A percentile compares a stretch with the other conserved stretches of the same genome.
These are phyloP conservation scores for Clonostachys rosea DNA, from an alignment of 2,329 filamentous ascomycete genomes.

Conservation along the genomic window DNA sequence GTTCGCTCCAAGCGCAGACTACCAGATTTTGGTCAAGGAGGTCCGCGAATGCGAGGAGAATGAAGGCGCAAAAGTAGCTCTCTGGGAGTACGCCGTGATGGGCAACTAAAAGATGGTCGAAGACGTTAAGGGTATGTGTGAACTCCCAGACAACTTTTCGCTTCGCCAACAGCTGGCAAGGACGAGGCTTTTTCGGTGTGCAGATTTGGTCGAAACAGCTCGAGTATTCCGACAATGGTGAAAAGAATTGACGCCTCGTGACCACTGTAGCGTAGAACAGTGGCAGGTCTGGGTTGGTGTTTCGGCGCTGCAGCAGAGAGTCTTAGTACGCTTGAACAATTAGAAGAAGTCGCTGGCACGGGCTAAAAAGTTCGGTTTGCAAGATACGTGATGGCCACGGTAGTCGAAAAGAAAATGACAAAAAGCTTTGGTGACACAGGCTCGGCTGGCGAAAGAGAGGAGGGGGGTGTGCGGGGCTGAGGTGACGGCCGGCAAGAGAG, in stretches of 20 bases:
- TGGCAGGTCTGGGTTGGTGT: neutral
- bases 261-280: neutral
- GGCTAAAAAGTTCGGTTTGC: constrained; percentile 1
- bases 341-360: constrained; percentile 2
- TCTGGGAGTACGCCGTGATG: constrained; percentile 27
- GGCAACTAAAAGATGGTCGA: constrained; percentile 14
- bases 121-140: neutral
- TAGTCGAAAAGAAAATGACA: constrained; percentile 2
- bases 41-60: too few species aligned
- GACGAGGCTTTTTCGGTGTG: too few species aligned
- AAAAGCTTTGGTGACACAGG: constrained; percentile 4
- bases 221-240: too few species aligned
- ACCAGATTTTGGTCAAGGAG: too few species aligned
- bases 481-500: neutral
- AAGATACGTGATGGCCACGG: constrained; percentile 2
- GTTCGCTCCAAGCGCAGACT: constrained; percentile 10
- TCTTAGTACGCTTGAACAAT: neutral
- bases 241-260: too few species aligned
- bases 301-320: too few species aligned
- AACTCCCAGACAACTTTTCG: neutral
- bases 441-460: neutral
- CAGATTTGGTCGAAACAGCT: too few species aligned
- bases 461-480: constrained; percentile 2
- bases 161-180: too few species aligned
- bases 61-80: constrained; percentile 11